Percentiles rank a stretch among this genome's conserved stretches.
Conservation (phyloP, 2,329 filamentous ascomycete species). For the Talaromyces sp. region DNA sequence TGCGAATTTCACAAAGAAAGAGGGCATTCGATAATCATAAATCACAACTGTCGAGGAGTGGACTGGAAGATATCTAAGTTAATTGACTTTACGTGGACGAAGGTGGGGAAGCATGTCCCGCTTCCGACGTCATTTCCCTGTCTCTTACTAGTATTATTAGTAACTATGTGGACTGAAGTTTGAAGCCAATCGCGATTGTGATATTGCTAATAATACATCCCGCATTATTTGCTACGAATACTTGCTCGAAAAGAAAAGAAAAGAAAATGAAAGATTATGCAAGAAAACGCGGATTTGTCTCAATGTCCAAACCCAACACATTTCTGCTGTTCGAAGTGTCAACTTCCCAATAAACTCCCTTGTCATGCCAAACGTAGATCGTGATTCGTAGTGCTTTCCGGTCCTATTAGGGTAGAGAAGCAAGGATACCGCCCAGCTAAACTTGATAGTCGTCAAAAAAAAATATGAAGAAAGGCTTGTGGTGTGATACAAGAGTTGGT, state of each 20-base stretch:
- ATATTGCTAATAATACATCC: background rate
- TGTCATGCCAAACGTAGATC: background rate
- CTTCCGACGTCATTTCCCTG: background rate
- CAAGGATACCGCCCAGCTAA: background rate
- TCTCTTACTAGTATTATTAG: background rate
- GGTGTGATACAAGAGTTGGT: background rate
- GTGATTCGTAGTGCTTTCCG: background rate
- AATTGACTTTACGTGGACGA: background rate
- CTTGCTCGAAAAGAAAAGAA: background rate
- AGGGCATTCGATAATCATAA: background rate
- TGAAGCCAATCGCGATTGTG: background rate
- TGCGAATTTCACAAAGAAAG: background rate
- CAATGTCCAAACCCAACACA: background rate
- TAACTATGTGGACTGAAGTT: background rate
- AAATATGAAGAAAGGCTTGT: background rate
- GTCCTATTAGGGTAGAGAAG: background rate
- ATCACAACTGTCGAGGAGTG: background rate
- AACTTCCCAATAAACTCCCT: background rate
- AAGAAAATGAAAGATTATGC: background rate
- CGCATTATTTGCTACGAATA: background rate
- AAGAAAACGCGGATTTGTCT: background rate
- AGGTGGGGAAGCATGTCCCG: background rate
- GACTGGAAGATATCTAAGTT: background rate
- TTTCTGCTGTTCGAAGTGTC: background rate
- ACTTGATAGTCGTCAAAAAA: background rate